A percentile compares a stretch with the other conserved stretches of the same genome.
phyloP scores from a whole-genome alignment of 768 basidiomycete species.

The Boletus eberwhitei region DNA sequence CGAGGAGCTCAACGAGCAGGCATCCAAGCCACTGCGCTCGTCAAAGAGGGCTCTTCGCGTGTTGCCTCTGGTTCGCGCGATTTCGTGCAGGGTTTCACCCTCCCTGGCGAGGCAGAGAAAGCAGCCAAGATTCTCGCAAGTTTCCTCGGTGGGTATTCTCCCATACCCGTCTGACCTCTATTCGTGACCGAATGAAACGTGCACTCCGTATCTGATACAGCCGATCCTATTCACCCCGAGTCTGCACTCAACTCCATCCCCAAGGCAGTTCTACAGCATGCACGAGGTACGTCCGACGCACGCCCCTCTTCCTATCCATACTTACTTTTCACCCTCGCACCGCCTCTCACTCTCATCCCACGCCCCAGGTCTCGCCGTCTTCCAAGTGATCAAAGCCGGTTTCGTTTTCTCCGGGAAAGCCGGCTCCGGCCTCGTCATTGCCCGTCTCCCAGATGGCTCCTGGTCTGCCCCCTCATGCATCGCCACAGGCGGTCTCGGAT shows the following conservation, averaged over 20 bases:
- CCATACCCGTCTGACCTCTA: not conserved
- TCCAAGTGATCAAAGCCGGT: constrained; percentile 90
- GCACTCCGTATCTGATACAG: constrained; percentile 36
- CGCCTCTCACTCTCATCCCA: no score
- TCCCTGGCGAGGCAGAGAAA: constrained; percentile 93
- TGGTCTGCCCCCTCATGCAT: constrained; percentile 98
- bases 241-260: constrained; percentile 94
- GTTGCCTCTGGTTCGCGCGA: constrained; percentile 73
- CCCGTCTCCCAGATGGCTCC: constrained; percentile 89
- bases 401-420: constrained; percentile 96
- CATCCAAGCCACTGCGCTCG: constrained; percentile 73
- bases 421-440: constrained; percentile 89
- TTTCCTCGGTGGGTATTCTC: constrained; percentile 69
- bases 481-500: constrained; percentile 90
- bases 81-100: constrained; percentile 79
- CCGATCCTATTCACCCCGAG: constrained; percentile 81
- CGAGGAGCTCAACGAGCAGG: constrained; percentile 80
- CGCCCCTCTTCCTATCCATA: not conserved
- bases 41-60: constrained; percentile 61
- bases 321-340: not conserved
- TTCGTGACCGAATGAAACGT: no score
- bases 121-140: constrained; percentile 87
- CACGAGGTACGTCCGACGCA: constrained; percentile 61
- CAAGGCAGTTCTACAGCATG: constrained; percentile 84
- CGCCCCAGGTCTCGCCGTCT: constrained; percentile 84